Evolutionary conservation across 2,329 filamentous ascomycete species (phyloP).

Genomic region (Sporothrix pallida): DNA sequence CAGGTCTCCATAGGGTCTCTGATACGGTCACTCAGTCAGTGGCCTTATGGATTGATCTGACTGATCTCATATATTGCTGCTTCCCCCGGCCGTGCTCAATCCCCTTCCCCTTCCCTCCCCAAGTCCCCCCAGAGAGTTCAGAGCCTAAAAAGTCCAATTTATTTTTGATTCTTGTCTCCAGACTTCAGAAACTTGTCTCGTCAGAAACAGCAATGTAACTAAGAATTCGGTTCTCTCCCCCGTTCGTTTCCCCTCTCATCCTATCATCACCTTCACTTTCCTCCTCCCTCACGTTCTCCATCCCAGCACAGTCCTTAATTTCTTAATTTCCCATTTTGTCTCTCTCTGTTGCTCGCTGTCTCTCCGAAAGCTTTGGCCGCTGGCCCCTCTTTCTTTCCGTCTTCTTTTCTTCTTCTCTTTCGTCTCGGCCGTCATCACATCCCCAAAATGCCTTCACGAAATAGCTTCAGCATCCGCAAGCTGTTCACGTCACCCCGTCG

Average conservation of each 20-base stretch:
- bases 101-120: neutral
- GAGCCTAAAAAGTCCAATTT: neutral
- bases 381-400: no score
- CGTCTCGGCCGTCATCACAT: neutral
- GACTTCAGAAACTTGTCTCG: constrained; percentile 23
- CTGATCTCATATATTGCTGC: constrained; percentile 10
- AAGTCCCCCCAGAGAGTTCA: no score
- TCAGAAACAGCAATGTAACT: constrained; percentile 33
- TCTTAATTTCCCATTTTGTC: constrained; percentile 18
- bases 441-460: constrained; percentile 50
- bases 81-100: neutral
- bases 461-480: constrained; percentile 53
- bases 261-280: neutral
- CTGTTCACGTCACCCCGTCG: constrained; percentile 47
- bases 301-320: constrained; percentile 12
- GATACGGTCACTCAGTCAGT: neutral
- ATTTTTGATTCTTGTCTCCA: neutral
- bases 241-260: neutral
- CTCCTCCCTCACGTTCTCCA: neutral
- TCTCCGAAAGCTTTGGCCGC: neutral
- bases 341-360: constrained; percentile 20
- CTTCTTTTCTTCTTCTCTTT: neutral
- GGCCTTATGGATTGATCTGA: neutral
- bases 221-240: neutral
- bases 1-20: no score